phyloP scores from a whole-genome alignment of 1,284 basidiomycete species.

The Ustilago hordei region DNA sequence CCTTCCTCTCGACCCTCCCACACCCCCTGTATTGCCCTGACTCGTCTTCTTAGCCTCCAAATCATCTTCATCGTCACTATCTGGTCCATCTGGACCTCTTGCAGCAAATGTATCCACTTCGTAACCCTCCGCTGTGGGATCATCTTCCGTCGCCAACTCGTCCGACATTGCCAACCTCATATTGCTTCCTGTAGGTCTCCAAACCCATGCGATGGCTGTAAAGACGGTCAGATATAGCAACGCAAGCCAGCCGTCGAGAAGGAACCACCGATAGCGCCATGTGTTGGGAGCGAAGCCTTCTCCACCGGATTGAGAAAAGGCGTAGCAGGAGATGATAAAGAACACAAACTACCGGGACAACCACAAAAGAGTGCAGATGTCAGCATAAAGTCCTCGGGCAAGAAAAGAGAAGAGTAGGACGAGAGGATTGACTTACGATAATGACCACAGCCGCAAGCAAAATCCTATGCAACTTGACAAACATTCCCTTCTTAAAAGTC shows the following conservation, averaged over 20 bases:
- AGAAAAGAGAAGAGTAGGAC: not conserved
- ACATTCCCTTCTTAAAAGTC: constrained; percentile 69
- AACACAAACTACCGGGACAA: constrained; percentile 73
- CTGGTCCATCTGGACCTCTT: constrained; percentile 39
- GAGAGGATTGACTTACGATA: constrained; percentile 72
- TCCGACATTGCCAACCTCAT: constrained; percentile 74
- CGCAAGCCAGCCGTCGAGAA: constrained; percentile 94
- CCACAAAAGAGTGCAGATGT: not conserved
- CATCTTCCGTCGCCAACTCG: constrained; percentile 79
- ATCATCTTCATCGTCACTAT: constrained; percentile 54
- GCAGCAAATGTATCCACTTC: constrained; percentile 78
- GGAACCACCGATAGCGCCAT: constrained; percentile 95
- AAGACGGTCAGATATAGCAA: constrained; percentile 77
- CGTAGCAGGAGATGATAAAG: constrained; percentile 90
- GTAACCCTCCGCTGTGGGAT: constrained; percentile 80
- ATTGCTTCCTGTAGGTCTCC: constrained; percentile 93
- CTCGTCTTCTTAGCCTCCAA: constrained; percentile 37
- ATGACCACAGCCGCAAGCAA: constrained; percentile 85
- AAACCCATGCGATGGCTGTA: constrained; percentile 84
- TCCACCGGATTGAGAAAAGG: constrained; percentile 87
- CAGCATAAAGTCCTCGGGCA: not conserved
- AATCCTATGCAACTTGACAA: constrained; percentile 81
- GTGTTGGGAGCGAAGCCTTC: constrained; percentile 93
- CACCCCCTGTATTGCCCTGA: constrained; percentile 6
- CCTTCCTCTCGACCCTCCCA: constrained; percentile 2